Evolutionary conservation across 176 grass and related monocot genomes (phyloP).

Genomic region (Alopecurus myosuroides): DNA sequence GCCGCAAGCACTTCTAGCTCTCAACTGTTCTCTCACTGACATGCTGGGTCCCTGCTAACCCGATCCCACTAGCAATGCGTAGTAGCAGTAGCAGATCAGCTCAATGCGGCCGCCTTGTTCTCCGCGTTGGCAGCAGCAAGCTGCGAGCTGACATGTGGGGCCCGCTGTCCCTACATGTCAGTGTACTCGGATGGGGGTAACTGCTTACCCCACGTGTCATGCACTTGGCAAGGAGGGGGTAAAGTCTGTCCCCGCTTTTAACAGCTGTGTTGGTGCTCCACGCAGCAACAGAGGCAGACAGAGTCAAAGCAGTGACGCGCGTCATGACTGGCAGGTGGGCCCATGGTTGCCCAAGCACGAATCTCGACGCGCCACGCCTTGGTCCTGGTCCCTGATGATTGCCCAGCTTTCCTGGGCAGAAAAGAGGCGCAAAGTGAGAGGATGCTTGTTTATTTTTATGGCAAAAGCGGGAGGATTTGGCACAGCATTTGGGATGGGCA

Average conservation of each 20-base stretch:
- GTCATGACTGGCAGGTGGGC: background rate
- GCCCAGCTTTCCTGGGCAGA: background rate
- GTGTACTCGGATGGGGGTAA: background rate
- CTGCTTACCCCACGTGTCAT: background rate
- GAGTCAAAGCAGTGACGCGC: slow-evolving; percentile 3
- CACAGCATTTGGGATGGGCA: background rate
- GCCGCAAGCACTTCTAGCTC: background rate
- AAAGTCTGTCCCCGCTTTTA: background rate
- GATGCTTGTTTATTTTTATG: background rate
- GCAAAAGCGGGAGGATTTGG: background rate
- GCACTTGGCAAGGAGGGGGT: background rate
- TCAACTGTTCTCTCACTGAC: background rate
- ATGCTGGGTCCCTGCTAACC: background rate
- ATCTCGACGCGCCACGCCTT: slow-evolving; percentile 20
- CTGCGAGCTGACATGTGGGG: background rate
- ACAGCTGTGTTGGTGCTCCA: background rate
- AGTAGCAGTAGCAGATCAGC: background rate
- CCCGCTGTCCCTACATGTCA: background rate
- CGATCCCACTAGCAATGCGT: background rate
- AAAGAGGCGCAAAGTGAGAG: background rate
- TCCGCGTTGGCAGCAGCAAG: background rate
- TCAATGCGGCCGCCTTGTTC: background rate
- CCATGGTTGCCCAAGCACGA: background rate
- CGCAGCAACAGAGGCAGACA: background rate
- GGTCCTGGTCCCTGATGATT: slow-evolving; percentile 17